These are phyloP conservation scores for Microglena sp. DNA, from an alignment of 139 green algal genomes.

Conservation along the genomic window DNA sequence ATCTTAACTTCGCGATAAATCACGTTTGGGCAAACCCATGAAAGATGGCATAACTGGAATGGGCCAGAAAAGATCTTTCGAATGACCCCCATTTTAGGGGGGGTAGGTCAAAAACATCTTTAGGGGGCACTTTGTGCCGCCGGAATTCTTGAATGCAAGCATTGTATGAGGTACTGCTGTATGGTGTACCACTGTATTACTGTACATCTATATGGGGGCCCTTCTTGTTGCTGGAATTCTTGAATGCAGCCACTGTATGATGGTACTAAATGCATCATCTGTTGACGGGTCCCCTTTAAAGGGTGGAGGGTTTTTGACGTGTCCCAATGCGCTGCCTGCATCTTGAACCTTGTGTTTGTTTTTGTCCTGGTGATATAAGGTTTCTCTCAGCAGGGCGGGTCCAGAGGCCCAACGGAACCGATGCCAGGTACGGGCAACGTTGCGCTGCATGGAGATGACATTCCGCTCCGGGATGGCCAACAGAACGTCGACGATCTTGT, in stretches of 20 bases:
- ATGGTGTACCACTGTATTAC: too few relatives aligned
- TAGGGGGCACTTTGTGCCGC: too few relatives aligned
- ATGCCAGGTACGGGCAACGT: conserved; percentile 25
- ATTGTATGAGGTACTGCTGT: too few relatives aligned
- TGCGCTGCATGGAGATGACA: conserved; percentile 17
- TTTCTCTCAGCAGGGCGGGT: not conserved
- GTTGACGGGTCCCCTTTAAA: conserved; percentile 6
- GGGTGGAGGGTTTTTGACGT: not conserved
- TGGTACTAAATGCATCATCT: conserved; percentile 46
- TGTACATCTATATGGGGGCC: too few relatives aligned
- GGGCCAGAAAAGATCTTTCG: too few relatives aligned
- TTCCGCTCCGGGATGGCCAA: conserved; percentile 8
- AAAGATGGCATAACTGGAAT: too few relatives aligned
- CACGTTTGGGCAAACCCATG: too few relatives aligned
- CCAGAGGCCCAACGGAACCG: not conserved
- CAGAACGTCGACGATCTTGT: conserved; percentile 10
- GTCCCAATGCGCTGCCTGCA: not conserved
- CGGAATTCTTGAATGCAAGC: conserved; percentile 18
- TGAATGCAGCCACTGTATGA: conserved; percentile 43
- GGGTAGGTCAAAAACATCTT: too few relatives aligned
- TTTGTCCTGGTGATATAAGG: not conserved
- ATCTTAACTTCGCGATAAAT: too few relatives aligned
- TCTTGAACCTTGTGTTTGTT: too few relatives aligned
- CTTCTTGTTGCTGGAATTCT: conserved; percentile 11
- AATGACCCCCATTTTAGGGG: too few relatives aligned